Conservation (phyloP, 225 moss, liverwort and hornwort genomes). For the Sphagnum contortum region DNA sequence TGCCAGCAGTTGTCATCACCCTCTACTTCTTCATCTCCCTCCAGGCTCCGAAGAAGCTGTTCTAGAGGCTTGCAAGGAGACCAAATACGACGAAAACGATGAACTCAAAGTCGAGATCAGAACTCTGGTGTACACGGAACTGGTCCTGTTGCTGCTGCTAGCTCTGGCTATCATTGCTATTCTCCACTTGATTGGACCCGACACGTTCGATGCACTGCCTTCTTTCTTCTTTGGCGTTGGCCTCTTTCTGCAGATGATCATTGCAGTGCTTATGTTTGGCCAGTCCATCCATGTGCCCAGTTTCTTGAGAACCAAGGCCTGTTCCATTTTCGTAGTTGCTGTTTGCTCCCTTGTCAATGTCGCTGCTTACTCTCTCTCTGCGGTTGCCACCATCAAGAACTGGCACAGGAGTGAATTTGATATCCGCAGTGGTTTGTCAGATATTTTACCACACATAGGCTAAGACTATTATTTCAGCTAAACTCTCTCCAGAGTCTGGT, state of each 20-base stretch:
- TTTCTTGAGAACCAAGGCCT: constrained; percentile 32
- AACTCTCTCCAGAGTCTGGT: too few species aligned
- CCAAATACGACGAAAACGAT: constrained; percentile 35
- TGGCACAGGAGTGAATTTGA: constrained; percentile 45
- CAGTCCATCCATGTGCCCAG: constrained; percentile 34
- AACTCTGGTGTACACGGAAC: constrained; percentile 30
- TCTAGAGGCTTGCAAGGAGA: constrained; percentile 43
- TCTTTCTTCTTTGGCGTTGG: constrained; percentile 26
- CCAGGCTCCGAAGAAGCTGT: constrained; percentile 38
- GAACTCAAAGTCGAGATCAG: constrained; percentile 37
- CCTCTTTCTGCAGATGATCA: constrained; percentile 41
- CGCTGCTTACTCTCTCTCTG: constrained; percentile 19
- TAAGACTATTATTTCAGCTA: neutral
- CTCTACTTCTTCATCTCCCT: constrained; percentile 38
- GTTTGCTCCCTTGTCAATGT: constrained; percentile 45
- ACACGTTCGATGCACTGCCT: constrained; percentile 27
- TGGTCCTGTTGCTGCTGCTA: constrained; percentile 19
- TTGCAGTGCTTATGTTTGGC: constrained; percentile 48
- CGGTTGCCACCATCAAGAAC: constrained; percentile 24
- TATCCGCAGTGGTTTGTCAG: constrained; percentile 23
- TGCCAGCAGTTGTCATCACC: constrained; percentile 51
- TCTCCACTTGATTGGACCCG: constrained; percentile 8
- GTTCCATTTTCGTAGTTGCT: constrained; percentile 40
- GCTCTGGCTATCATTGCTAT: constrained; percentile 16
- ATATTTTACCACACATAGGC: constrained; percentile 38